phyloP scores from a whole-genome alignment of 306 rosid species.

The Castanopsis chinensis region DNA sequence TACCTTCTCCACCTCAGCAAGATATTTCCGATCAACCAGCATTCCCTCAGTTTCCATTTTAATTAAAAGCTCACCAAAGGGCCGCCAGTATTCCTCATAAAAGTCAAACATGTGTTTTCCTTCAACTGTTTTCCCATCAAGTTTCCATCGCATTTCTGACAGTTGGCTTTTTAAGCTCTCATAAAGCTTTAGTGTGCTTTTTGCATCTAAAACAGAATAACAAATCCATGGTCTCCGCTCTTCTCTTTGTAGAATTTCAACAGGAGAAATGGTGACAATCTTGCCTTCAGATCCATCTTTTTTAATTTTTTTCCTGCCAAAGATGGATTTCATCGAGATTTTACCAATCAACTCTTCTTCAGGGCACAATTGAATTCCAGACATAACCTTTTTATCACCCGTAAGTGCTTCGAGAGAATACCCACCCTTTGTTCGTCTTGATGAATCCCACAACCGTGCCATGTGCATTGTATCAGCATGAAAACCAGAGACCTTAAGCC shows the following conservation, averaged over 20 bases:
- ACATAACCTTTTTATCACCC: constrained; percentile 67
- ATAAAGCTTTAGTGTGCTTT: constrained; percentile 53
- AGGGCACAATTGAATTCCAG: constrained; percentile 34
- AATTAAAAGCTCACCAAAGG: constrained; percentile 88
- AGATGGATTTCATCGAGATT: constrained; percentile 58
- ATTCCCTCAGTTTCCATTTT: constrained; percentile 94
- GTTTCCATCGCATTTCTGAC: constrained; percentile 29
- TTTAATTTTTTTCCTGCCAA: constrained; percentile 52
- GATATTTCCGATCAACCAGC: constrained; percentile 86
- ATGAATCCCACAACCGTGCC: constrained; percentile 98
- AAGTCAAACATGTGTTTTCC: constrained; percentile 73
- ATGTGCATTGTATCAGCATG: constrained; percentile 98
- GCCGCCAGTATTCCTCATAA: constrained; percentile 81
- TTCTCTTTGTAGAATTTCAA: constrained; percentile 85
- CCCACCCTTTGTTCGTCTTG: constrained; percentile 76
- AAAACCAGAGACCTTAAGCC: constrained; percentile 86
- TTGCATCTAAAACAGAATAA: constrained; percentile 57
- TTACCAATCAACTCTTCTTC: constrained; percentile 51
- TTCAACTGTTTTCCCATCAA: constrained; percentile 30
- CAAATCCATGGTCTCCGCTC: constrained; percentile 58
- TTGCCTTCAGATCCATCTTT: constrained; percentile 62
- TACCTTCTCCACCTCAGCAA: constrained; percentile 75
- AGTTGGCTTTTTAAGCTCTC: constrained; percentile 45
- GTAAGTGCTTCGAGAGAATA: constrained; percentile 96
- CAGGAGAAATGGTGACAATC: constrained; percentile 64